Conservation (phyloP, 1,284 basidiomycete species). For the Erythrobasidium hasegawianum region DNA sequence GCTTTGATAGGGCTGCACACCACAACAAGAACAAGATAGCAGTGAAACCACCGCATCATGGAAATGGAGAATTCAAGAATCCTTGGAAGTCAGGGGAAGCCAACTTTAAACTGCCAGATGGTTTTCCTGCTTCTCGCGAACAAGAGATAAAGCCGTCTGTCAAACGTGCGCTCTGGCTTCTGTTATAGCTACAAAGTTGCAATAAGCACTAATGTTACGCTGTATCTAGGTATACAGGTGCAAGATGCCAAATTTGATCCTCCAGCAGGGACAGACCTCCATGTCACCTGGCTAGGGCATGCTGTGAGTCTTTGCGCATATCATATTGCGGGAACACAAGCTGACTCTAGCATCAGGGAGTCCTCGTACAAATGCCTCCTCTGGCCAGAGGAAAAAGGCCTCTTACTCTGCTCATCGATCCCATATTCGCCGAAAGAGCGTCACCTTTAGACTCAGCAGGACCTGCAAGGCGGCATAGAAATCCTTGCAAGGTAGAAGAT, state of each 20-base stretch:
- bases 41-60: neutral
- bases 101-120: neutral
- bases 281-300: slow-evolving; percentile 30
- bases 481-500: slow-evolving; percentile 44
- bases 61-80: slow-evolving; percentile 6
- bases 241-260: slow-evolving; percentile 7
- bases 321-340: no score
- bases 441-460: slow-evolving; percentile 44
- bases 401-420: slow-evolving; percentile 44
- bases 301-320: slow-evolving; percentile 6
- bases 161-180: neutral
- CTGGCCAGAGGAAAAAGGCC: slow-evolving; percentile 5
- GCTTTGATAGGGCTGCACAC: neutral
- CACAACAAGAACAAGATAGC: neutral
- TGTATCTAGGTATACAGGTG: slow-evolving; percentile 29
- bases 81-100: slow-evolving; percentile 3
- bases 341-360: slow-evolving; percentile 27
- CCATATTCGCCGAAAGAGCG: slow-evolving; percentile 44
- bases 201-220: no score
- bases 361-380: slow-evolving; percentile 28
- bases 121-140: neutral
- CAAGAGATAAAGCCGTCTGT: slow-evolving; percentile 2
- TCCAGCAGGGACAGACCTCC: slow-evolving; percentile 2
- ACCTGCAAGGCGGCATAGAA: slow-evolving; percentile 37
- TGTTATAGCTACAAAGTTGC: no score